phyloP scores from a whole-genome alignment of 306 rosid species.

The Prunus mume region DNA sequence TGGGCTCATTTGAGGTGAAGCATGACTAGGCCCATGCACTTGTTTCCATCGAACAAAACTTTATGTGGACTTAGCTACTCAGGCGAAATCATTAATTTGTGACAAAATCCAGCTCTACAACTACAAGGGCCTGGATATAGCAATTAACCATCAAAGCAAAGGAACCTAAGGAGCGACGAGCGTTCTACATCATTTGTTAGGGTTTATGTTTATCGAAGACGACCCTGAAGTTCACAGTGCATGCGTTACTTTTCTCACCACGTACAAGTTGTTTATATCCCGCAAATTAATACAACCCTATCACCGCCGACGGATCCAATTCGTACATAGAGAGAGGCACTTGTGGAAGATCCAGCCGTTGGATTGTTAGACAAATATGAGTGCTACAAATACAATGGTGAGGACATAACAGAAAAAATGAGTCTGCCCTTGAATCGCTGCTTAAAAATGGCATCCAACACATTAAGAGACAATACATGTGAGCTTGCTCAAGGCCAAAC shows the following conservation, averaged over 20 bases:
- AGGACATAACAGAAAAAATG: too few relatives aligned
- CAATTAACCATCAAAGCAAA: slow-evolving; percentile 29
- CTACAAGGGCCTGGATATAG: slow-evolving; percentile 26
- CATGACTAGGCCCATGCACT: too few relatives aligned
- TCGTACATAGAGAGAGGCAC: slow-evolving; percentile 18
- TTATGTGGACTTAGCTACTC: slow-evolving; percentile 19
- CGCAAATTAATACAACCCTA: not conserved
- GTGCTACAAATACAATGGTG: not conserved
- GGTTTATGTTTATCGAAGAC: slow-evolving; percentile 16
- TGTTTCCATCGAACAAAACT: slow-evolving; percentile 22
- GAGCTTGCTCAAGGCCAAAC: slow-evolving; percentile 7
- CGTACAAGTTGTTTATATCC: not conserved
- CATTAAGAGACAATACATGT: slow-evolving; percentile 22
- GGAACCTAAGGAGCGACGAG: slow-evolving; percentile 17
- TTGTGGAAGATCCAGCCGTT: not conserved
- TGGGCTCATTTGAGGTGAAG: too few relatives aligned
- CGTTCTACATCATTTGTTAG: slow-evolving; percentile 32
- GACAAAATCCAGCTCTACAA: slow-evolving; percentile 45
- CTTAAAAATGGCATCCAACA: slow-evolving; percentile 1
- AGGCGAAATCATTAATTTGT: slow-evolving; percentile 33
- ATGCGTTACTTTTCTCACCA: slow-evolving; percentile 10
- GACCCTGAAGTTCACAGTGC: slow-evolving; percentile 17
- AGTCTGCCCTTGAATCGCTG: not conserved
- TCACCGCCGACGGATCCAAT: slow-evolving; percentile 37
- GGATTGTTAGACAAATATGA: slow-evolving; percentile 11